These are phyloP conservation scores for Binderoboletus segoi DNA, from an alignment of 1,284 basidiomycete genomes.

Conservation along the genomic window DNA sequence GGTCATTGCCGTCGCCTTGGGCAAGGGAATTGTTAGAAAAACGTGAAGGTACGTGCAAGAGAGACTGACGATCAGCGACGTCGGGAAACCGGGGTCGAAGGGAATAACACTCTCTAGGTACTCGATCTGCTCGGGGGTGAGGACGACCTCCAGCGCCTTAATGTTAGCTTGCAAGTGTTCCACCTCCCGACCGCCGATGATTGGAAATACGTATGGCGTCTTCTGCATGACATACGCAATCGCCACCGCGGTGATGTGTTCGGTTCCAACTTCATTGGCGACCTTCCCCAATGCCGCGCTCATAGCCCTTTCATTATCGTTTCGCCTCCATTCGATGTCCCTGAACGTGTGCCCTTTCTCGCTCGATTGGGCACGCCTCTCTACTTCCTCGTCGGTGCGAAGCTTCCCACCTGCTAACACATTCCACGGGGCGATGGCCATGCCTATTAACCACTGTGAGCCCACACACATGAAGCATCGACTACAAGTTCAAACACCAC, in stretches of 20 bases:
- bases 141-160: constrained; percentile 46
- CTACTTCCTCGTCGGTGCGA: constrained; percentile 39
- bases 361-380: constrained; percentile 25
- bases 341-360: constrained; percentile 30
- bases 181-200: constrained; percentile 53
- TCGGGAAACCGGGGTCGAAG: constrained; percentile 50
- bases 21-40: constrained; percentile 16
- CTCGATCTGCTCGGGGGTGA: constrained; percentile 46
- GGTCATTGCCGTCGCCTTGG: constrained; percentile 34
- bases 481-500: constrained; percentile 32
- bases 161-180: constrained; percentile 52
- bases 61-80: constrained; percentile 39
- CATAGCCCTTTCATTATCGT: constrained; percentile 32
- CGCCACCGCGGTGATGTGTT: constrained; percentile 38
- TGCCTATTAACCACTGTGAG: constrained; percentile 18
- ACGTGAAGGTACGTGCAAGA: constrained; percentile 9
- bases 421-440: constrained; percentile 46
- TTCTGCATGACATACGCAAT: constrained; percentile 54
- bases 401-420: constrained; percentile 42
- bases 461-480: too few relatives aligned
- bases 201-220: constrained; percentile 51
- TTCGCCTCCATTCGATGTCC: constrained; percentile 32
- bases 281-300: constrained; percentile 35
- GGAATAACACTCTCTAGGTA: constrained; percentile 43
- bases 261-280: constrained; percentile 42